Evolutionary conservation across 441 rosid species (phyloP).

Genomic region (Populus hybrid): DNA sequence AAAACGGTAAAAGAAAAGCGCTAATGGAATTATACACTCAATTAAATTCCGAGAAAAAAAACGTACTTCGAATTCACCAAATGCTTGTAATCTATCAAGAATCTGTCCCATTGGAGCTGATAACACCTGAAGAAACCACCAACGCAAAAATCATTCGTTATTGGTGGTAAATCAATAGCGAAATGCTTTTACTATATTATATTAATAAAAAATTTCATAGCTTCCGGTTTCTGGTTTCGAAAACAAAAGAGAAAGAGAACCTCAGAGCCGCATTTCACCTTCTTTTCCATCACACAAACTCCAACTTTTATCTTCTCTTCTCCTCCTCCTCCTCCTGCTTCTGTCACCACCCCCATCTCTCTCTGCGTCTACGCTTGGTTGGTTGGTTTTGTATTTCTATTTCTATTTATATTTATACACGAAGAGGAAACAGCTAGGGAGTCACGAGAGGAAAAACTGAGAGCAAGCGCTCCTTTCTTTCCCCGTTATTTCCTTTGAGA

Average conservation of each 20-base stretch:
- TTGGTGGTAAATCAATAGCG: not conserved
- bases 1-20: not conserved
- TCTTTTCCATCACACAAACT: conserved; percentile 99
- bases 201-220: too few species aligned
- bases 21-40: not conserved
- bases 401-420: not conserved
- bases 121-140: conserved; percentile 42
- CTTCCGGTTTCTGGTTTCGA: not conserved
- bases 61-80: conserved; percentile 89
- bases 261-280: conserved; percentile 96
- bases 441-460: not conserved
- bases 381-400: not conserved
- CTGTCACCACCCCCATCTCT: conserved; percentile 30
- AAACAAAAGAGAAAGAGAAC: conserved; percentile 35
- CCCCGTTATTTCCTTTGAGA: not conserved
- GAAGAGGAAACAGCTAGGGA: not conserved
- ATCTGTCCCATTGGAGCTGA: conserved; percentile 64
- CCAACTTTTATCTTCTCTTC: conserved; percentile 71
- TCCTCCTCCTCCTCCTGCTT: conserved; percentile 16
- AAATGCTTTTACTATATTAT: not conserved
- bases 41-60: not conserved
- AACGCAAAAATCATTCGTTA: not conserved
- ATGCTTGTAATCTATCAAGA: conserved; percentile 24
- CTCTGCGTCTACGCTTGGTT: not conserved
- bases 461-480: not conserved